Conservation (phyloP, 805 yeast genomes). For the Lachancea quebecensis region DNA sequence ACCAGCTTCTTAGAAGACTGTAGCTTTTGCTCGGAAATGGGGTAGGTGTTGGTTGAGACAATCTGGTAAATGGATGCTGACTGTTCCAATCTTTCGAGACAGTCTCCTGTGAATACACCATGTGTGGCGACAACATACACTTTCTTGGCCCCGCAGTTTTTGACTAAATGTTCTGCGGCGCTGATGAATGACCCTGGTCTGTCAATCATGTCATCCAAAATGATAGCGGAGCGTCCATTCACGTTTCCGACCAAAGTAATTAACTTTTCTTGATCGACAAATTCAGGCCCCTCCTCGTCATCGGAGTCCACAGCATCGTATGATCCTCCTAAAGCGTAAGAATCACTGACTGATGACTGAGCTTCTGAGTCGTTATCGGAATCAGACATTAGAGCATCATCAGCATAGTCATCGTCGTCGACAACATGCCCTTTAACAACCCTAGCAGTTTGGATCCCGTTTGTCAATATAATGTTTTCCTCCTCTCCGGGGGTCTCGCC, state of each 20-base stretch:
- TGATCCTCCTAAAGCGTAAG: constrained; percentile 71
- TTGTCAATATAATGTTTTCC: constrained; percentile 61
- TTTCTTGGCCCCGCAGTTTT: constrained; percentile 91
- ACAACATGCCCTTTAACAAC: constrained; percentile 96
- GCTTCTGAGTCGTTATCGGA: constrained; percentile 24
- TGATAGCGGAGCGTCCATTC: constrained; percentile 82
- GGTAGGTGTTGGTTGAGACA: constrained; percentile 94
- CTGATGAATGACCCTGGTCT: constrained; percentile 90
- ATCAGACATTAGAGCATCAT: constrained; percentile 24
- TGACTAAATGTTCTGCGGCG: constrained; percentile 94
- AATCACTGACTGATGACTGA: constrained; percentile 19
- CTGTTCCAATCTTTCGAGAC: constrained; percentile 70
- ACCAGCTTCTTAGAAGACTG: constrained; percentile 61
- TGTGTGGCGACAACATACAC: constrained; percentile 93
- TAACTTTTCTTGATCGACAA: constrained; percentile 60
- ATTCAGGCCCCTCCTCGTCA: constrained; percentile 75
- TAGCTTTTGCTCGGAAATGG: constrained; percentile 60
- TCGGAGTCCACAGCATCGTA: constrained; percentile 81
- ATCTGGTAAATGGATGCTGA: constrained; percentile 83
- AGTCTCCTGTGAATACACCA: constrained; percentile 85
- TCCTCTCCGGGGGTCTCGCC: constrained; percentile 47
- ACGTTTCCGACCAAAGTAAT: constrained; percentile 97
- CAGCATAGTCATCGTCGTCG: constrained; percentile 54
- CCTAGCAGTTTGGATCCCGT: constrained; percentile 90
- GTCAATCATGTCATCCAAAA: constrained; percentile 95